A percentile compares a stretch with the other conserved stretches of the same genome.
Evolutionary conservation across 495 filamentous ascomycete species (phyloP).

Genomic region (Oleoguttula mirabilis): DNA sequence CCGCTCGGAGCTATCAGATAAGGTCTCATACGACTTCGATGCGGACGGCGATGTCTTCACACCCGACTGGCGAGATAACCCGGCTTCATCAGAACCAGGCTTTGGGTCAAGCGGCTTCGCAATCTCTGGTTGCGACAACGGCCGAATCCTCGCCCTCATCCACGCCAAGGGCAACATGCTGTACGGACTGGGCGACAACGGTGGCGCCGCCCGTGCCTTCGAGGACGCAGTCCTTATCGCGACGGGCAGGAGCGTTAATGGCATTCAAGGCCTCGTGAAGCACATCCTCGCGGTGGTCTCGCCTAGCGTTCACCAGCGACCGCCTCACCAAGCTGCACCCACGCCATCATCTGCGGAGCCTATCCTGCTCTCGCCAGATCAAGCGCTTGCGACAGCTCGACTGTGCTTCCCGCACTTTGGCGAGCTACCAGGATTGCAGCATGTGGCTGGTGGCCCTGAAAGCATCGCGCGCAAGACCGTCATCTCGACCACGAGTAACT

Average conservation of each 20-base stretch:
- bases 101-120: constrained; percentile 78
- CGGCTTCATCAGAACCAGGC: constrained; percentile 37
- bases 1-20: constrained; percentile 42
- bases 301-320: constrained; percentile 19
- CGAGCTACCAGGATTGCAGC: constrained; percentile 70
- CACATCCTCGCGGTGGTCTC: constrained; percentile 65
- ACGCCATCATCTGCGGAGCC: constrained; percentile 38
- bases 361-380: constrained; percentile 70
- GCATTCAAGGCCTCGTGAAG: constrained; percentile 69
- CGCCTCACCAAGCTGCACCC: constrained; percentile 1
- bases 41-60: constrained; percentile 33
- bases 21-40: constrained; percentile 45
- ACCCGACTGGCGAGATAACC: constrained; percentile 22
- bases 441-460: constrained; percentile 44
- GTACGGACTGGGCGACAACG: constrained; percentile 79
- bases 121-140: constrained; percentile 81
- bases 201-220: constrained; percentile 75
- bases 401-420: constrained; percentile 71
- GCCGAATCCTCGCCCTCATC: constrained; percentile 78
- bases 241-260: constrained; percentile 56
- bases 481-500: constrained; percentile 90
- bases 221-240: constrained; percentile 90
- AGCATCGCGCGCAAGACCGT: constrained; percentile 67
- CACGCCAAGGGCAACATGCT: constrained; percentile 98
- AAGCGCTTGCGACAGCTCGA: constrained; percentile 69